phyloP scores from a whole-genome alignment of 2,329 filamentous ascomycete genomes.

The Chaetomiaceae sp. region DNA sequence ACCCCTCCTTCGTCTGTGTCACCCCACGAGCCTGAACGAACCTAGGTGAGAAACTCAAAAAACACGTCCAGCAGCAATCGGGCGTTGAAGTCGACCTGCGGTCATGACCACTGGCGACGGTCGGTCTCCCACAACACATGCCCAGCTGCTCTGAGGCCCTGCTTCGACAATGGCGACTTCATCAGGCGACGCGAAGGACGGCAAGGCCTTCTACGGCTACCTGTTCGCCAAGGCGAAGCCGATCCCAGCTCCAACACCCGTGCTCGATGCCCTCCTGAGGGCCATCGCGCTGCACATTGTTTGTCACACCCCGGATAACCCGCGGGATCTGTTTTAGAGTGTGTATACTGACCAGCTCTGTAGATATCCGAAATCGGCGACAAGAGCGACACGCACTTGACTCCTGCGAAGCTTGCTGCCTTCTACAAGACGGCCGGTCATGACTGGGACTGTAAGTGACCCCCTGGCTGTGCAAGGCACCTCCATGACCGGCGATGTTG shows the following conservation, averaged over 20 bases:
- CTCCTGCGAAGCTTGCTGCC: constrained; percentile 65
- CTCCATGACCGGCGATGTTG: constrained; percentile 10
- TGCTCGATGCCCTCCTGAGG: constrained; percentile 63
- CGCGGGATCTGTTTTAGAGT: constrained; percentile 9
- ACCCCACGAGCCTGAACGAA: too few relatives aligned
- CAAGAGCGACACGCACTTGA: constrained; percentile 48
- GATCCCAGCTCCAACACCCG: constrained; percentile 48
- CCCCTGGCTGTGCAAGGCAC: not conserved
- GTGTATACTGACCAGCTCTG: constrained; percentile 12
- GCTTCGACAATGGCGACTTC: constrained; percentile 26
- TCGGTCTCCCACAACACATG: not conserved
- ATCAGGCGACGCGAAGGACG: constrained; percentile 22
- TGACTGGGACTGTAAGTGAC: constrained; percentile 62
- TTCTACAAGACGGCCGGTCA: constrained; percentile 73
- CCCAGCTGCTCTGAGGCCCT: constrained; percentile 10
- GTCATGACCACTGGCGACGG: constrained; percentile 3
- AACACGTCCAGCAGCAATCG: too few relatives aligned
- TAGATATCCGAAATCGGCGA: constrained; percentile 57
- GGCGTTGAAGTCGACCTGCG: not conserved
- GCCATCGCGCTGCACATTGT: constrained; percentile 69
- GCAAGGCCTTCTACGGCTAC: constrained; percentile 55
- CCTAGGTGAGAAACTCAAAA: too few relatives aligned
- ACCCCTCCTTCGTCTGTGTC: constrained; percentile 11
- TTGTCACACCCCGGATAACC: constrained; percentile 32
- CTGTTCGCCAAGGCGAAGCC: constrained; percentile 64